Evolutionary conservation across 129 eudicot genomes (phyloP), one percentile per base, ranked within the genome.

Genomic region (Tagetes patula): DNA sequence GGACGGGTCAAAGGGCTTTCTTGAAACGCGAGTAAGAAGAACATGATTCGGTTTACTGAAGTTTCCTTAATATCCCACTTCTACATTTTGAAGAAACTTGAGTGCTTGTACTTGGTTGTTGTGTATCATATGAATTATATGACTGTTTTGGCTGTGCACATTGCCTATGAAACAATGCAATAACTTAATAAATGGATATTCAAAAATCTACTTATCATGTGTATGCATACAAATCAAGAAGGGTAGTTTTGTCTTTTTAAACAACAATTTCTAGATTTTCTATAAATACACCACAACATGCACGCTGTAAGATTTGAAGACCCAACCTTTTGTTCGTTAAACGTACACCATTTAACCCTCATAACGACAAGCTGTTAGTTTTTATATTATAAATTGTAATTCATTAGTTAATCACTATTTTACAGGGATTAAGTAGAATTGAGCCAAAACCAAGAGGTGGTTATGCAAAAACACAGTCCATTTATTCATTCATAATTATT

Each of bases 1-100:
- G 96, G 95, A 46, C 80, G 49, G 56, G 96, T 93, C 37, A 84
- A 82, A 50, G 98, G 98, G 68, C 96, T 93, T 58, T 93, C 96
- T 71, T 93, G 82, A 89, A 77, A 50, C 58, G 31, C 66, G 3
- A 45, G 37, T 53, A 76, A 34, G 69, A 52, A 41, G 34, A 39
- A 53, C 33, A 27, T 3, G 34, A 48, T 47, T 53, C 32, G 0
- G 63, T 58, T 45, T 67, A 5, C 54, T 0, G 45, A 65, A 64
- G 38, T 71, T 52, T 71, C 6, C 30, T 74, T 74, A 52, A 41
- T 67, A 52, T 71, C 65, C 54, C 45, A 42, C 32, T 69, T 77
- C 65, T 65, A 68, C 31, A 33, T 53, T 71, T 52, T 63, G 77
- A 34, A 49, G 67, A 77, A 60, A 62, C n/a, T 70, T 33, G 72